These are phyloP conservation scores for Coriaria nepalensis DNA, from an alignment of 306 rosid genomes.

Conservation along the genomic window DNA sequence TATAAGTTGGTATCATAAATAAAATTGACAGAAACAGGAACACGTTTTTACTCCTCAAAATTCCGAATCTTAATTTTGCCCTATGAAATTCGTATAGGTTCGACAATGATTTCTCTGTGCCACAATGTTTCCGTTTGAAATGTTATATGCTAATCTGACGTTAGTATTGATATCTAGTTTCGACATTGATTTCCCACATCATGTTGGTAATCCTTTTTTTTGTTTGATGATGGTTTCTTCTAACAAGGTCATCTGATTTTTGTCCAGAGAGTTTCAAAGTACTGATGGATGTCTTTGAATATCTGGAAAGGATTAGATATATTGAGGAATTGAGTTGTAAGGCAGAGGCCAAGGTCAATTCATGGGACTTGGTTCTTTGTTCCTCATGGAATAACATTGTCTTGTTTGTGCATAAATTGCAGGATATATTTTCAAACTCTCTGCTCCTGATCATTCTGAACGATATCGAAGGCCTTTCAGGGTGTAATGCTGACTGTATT, in stretches of 20 bases:
- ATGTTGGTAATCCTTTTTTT: background rate
- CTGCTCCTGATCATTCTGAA: conserved; percentile 37
- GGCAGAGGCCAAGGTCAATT: conserved; percentile 44
- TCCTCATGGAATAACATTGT: conserved; percentile 63
- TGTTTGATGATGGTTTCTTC: conserved; percentile 5
- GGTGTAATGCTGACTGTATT: conserved; percentile 21
- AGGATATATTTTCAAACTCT: conserved; percentile 59
- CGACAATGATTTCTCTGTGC: no score
- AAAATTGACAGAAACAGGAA: no score
- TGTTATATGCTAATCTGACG: no score
- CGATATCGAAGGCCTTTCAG: conserved; percentile 23
- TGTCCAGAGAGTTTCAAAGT: conserved; percentile 7
- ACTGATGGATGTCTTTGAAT: conserved; percentile 25
- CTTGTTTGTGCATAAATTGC: conserved; percentile 76
- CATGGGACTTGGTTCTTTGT: conserved; percentile 64
- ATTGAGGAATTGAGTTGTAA: conserved; percentile 34
- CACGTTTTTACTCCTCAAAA: no score
- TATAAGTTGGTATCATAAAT: no score
- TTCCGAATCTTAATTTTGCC: no score
- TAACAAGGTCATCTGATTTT: conserved; percentile 4
- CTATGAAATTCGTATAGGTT: no score
- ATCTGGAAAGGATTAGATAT: conserved; percentile 30
- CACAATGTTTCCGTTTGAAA: no score
- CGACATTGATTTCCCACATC: no score
- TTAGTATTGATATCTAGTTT: no score